These are phyloP conservation scores for Fistulinella prunicolor DNA, from an alignment of 768 basidiomycete genomes.

Conservation along the genomic window DNA sequence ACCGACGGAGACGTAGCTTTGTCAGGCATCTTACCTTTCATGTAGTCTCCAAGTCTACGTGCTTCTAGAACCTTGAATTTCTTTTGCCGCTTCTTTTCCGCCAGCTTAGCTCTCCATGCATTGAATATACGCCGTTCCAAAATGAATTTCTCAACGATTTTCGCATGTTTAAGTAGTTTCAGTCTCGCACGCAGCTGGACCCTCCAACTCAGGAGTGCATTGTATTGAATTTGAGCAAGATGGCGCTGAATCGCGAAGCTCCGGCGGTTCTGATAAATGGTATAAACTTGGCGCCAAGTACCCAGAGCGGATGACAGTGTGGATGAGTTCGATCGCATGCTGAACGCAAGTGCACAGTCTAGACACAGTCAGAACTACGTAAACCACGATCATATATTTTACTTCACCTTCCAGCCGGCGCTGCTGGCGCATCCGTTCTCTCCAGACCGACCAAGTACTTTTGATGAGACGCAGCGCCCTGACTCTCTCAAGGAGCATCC, in stretches of 20 bases:
- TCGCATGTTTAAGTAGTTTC: slow-evolving; percentile 52
- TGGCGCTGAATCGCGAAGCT: slow-evolving; percentile 44
- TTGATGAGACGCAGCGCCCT: slow-evolving; percentile 44
- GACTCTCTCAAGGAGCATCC: slow-evolving; percentile 53
- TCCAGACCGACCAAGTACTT: slow-evolving; percentile 51
- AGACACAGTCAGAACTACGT: slow-evolving; percentile 12
- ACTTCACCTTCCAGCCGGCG: slow-evolving; percentile 46
- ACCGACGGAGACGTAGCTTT: neutral
- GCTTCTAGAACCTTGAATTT: slow-evolving; percentile 44
- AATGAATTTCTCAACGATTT: slow-evolving; percentile 51
- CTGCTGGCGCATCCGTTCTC: slow-evolving; percentile 38
- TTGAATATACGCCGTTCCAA: slow-evolving; percentile 46
- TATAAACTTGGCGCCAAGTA: slow-evolving; percentile 45
- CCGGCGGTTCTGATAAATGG: slow-evolving; percentile 44
- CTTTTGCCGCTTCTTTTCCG: slow-evolving; percentile 42
- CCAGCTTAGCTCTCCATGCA: slow-evolving; percentile 46
- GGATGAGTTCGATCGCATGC: slow-evolving; percentile 42
- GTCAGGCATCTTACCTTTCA: slow-evolving; percentile 34
- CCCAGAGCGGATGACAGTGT: slow-evolving; percentile 36
- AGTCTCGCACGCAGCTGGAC: slow-evolving; percentile 47
- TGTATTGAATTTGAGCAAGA: slow-evolving; percentile 36
- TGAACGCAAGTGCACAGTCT: slow-evolving; percentile 54
- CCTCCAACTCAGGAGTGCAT: slow-evolving; percentile 56
- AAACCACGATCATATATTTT: neutral
- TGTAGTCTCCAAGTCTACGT: slow-evolving; percentile 27